Conservation (phyloP, 2,329 filamentous ascomycete species). For the Fusarium pilosicola region DNA sequence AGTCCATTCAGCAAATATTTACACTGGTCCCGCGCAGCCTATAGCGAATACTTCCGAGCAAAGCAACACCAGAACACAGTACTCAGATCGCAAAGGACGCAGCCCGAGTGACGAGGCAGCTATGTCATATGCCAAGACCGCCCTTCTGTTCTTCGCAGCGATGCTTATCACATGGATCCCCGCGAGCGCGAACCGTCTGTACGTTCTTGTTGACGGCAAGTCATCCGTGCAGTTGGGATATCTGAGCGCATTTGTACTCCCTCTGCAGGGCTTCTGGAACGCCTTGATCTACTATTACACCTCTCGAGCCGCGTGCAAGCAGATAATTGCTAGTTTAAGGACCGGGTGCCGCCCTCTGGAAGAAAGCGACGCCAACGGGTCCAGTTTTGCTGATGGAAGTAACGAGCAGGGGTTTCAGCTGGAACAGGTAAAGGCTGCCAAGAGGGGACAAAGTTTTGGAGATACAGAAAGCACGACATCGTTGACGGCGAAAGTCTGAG, state of each 20-base stretch:
- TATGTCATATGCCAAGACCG: constrained; percentile 4
- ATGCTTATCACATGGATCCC: constrained; percentile 18
- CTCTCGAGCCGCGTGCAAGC: constrained; percentile 4
- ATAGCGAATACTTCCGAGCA: background rate
- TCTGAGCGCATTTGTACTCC: background rate
- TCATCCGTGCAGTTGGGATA: background rate
- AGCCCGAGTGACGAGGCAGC: constrained; percentile 7
- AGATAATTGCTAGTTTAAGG: background rate
- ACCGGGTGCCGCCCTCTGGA: background rate
- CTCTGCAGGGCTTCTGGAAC: constrained; percentile 13
- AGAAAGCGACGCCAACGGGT: constrained; percentile 5
- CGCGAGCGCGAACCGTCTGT: constrained; percentile 10
- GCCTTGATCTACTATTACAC: constrained; percentile 18
- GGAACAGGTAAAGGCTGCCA: background rate
- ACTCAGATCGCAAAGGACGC: background rate
- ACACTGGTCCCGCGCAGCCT: background rate
- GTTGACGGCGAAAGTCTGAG: background rate
- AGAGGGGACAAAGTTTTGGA: background rate
- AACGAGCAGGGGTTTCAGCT: background rate
- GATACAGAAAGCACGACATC: background rate
- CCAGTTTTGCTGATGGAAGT: background rate
- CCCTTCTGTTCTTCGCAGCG: constrained; percentile 3
- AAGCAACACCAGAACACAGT: background rate
- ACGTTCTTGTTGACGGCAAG: constrained; percentile 1
- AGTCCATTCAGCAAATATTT: constrained; percentile 1